These are phyloP conservation scores for Agapanthus africanus DNA, from an alignment of 106 monocot species.

Conservation along the genomic window DNA sequence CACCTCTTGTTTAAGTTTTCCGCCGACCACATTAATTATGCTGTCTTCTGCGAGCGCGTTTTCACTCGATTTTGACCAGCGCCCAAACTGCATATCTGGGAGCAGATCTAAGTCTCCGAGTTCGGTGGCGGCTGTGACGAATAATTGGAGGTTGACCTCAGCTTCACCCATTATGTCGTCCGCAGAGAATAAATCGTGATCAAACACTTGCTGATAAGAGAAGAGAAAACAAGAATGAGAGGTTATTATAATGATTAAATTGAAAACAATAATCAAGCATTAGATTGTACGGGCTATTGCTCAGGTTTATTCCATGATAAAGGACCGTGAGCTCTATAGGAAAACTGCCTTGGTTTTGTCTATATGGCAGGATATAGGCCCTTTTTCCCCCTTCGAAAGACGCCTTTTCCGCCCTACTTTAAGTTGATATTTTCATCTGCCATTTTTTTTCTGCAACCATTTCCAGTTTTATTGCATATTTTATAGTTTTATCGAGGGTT, in stretches of 20 bases:
- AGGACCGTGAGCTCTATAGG: too few species aligned
- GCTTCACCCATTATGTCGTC: slow-evolving; percentile 65
- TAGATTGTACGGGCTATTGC: too few species aligned
- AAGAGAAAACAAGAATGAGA: neutral
- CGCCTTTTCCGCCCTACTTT: too few species aligned
- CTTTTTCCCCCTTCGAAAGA: too few species aligned
- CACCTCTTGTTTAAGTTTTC: slow-evolving; percentile 49
- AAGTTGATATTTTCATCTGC: too few species aligned
- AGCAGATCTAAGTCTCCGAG: slow-evolving; percentile 30
- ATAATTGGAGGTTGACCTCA: slow-evolving; percentile 42
- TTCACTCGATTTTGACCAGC: slow-evolving; percentile 44
- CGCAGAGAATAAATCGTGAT: slow-evolving; percentile 43
- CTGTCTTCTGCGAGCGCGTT: slow-evolving; percentile 43
- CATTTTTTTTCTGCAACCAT: too few species aligned
- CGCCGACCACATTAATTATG: slow-evolving; percentile 34
- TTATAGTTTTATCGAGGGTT: too few species aligned
- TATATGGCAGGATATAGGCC: too few species aligned
- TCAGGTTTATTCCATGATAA: too few species aligned
- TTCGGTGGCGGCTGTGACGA: slow-evolving; percentile 36
- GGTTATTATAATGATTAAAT: neutral
- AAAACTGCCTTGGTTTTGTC: too few species aligned
- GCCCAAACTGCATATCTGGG: slow-evolving; percentile 43
- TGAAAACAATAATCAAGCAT: too few species aligned
- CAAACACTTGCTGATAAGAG: slow-evolving; percentile 39
- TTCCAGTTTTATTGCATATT: too few species aligned